A percentile compares a stretch with the other conserved stretches of the same genome.
Conservation (phyloP, 164 flowering plant genomes). For the Magnolia kwangsiensis region DNA sequence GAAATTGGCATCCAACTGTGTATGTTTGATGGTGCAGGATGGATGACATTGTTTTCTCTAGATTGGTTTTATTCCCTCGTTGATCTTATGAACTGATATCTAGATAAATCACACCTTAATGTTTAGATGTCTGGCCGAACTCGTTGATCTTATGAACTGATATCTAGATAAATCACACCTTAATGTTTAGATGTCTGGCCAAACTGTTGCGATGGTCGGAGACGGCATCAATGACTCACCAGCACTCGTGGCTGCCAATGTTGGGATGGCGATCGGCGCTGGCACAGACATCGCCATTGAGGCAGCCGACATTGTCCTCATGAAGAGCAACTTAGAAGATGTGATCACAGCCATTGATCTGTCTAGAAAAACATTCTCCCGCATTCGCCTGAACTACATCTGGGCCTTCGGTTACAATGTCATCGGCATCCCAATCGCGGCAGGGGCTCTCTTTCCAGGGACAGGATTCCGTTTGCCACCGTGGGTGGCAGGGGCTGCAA, state of each 20-base stretch:
- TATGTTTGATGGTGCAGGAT: no score
- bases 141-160: no score
- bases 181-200: no score
- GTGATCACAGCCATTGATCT: constrained; percentile 77
- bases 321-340: constrained; percentile 81
- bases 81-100: no score
- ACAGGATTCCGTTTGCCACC: constrained; percentile 65
- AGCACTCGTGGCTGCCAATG: constrained; percentile 83
- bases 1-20: no score
- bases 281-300: constrained; percentile 83
- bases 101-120: background rate
- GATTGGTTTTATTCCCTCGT: no score
- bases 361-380: constrained; percentile 58
- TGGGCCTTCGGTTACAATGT: constrained; percentile 77
- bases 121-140: constrained; percentile 44
- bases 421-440: constrained; percentile 71
- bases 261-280: constrained; percentile 86
- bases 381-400: constrained; percentile 63
- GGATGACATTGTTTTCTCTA: no score
- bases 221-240: constrained; percentile 89
- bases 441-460: constrained; percentile 64
- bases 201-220: constrained; percentile 83
- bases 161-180: no score
- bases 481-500: constrained; percentile 84
- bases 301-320: constrained; percentile 82